A percentile compares a stretch with the other conserved stretches of the same genome.
Conservation (phyloP, 495 filamentous ascomycete species). For the Cercophora scortea region DNA sequence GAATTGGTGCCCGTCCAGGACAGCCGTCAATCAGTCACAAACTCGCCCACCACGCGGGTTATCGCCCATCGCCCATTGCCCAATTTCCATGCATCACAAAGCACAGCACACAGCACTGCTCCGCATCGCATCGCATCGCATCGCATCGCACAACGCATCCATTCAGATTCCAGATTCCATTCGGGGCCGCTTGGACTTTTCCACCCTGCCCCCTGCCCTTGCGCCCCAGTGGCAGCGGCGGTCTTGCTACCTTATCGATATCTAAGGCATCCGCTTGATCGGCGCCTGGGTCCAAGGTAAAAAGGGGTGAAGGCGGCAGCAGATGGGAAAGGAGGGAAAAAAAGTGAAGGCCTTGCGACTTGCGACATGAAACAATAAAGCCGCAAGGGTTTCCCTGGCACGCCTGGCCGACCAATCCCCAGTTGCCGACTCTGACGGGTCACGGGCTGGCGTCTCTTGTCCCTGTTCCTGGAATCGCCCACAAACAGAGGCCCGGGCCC, state of each 20-base stretch:
- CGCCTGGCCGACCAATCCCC: background rate
- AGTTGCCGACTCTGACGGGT: background rate
- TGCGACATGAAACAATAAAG: background rate
- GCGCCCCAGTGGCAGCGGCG: background rate
- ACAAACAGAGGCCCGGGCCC: too few relatives aligned
- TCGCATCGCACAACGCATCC: too few relatives aligned
- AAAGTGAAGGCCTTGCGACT: background rate
- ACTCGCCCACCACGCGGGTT: too few relatives aligned
- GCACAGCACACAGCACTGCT: too few relatives aligned
- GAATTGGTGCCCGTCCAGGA: background rate
- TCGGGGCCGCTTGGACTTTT: too few relatives aligned
- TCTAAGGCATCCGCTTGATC: background rate
- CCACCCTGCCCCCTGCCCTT: background rate
- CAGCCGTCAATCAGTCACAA: too few relatives aligned
- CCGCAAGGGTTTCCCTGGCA: background rate
- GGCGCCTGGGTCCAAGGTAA: background rate
- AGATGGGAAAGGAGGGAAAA: background rate
- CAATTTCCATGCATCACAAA: too few relatives aligned
- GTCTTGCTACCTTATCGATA: background rate
- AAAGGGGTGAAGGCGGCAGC: too few relatives aligned
- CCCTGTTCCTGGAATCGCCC: background rate
- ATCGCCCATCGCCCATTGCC: too few relatives aligned
- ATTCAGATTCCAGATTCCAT: too few relatives aligned
- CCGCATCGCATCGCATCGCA: too few relatives aligned
- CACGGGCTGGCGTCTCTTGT: constrained; percentile 3